Conservation (phyloP, 2,329 filamentous ascomycete genomes). For the Cladophialophora chaetospira region DNA sequence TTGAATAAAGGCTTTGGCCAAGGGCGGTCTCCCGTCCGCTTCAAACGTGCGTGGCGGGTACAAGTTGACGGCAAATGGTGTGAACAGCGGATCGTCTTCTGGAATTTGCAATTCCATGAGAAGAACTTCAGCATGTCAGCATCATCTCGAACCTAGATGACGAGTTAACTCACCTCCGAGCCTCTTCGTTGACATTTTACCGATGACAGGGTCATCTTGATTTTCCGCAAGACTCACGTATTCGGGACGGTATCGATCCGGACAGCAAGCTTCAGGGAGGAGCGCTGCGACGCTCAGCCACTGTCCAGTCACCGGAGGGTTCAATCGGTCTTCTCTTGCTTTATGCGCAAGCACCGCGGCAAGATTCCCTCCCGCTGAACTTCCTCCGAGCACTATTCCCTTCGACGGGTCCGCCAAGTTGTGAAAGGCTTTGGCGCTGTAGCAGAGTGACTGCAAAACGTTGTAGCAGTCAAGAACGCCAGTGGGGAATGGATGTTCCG, state of each 20-base stretch:
- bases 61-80: neutral
- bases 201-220: slow-evolving; percentile 40
- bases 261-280: slow-evolving; percentile 29
- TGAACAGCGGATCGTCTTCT: neutral
- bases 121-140: too few species aligned
- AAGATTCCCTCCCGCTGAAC: slow-evolving; percentile 46
- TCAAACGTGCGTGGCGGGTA: neutral
- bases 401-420: slow-evolving; percentile 40
- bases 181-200: slow-evolving; percentile 8
- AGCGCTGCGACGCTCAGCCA: slow-evolving; percentile 48
- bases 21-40: neutral
- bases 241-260: neutral
- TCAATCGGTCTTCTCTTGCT: slow-evolving; percentile 38
- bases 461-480: neutral
- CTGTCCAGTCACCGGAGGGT: slow-evolving; percentile 49
- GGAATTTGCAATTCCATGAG: neutral
- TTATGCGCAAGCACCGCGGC: slow-evolving; percentile 39
- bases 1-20: slow-evolving; percentile 17
- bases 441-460: neutral
- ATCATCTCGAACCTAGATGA: too few species aligned
- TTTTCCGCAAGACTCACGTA: neutral
- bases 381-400: slow-evolving; percentile 53
- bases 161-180: neutral
- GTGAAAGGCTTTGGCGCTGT: slow-evolving; percentile 6
- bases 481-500: slow-evolving; percentile 22